phyloP scores from a whole-genome alignment of 2,329 filamentous ascomycete species.

The Claviceps monticola region DNA sequence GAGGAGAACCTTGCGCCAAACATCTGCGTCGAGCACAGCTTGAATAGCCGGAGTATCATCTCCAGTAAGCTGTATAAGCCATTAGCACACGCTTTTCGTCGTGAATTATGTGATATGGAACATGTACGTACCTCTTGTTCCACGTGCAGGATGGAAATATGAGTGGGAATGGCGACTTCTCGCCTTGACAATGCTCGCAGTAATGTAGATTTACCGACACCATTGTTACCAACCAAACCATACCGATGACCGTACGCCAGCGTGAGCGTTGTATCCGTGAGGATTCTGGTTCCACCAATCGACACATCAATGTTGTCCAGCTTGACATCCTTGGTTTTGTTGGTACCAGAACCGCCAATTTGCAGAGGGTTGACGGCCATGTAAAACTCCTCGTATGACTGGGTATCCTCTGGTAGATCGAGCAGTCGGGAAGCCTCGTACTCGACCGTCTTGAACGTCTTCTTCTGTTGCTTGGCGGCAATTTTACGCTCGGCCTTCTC shows the following conservation, averaged over 20 bases:
- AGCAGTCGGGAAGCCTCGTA: slow-evolving; percentile 90
- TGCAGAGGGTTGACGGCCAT: slow-evolving; percentile 98
- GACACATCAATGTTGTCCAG: slow-evolving; percentile 91
- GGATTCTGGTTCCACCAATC: slow-evolving; percentile 76
- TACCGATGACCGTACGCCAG: slow-evolving; percentile 88
- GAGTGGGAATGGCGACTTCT: slow-evolving; percentile 88
- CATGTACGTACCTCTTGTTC: slow-evolving; percentile 73
- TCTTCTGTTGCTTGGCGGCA: slow-evolving; percentile 95
- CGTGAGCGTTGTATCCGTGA: slow-evolving; percentile 81
- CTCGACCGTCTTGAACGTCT: slow-evolving; percentile 94
- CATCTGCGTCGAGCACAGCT: slow-evolving; percentile 91
- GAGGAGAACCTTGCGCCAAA: slow-evolving; percentile 93
- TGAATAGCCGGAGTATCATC: slow-evolving; percentile 92
- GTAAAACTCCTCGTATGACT: slow-evolving; percentile 98
- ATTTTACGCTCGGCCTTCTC: slow-evolving; percentile 98
- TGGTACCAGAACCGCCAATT: slow-evolving; percentile 53
- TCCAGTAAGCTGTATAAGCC: slow-evolving; percentile 55
- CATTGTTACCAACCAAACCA: slow-evolving; percentile 96
- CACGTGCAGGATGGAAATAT: slow-evolving; percentile 97
- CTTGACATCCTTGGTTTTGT: slow-evolving; percentile 98
- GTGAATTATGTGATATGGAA: too few relatives aligned
- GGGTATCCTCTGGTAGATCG: slow-evolving; percentile 64
- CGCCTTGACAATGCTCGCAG: slow-evolving; percentile 79
- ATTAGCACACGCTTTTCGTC: slow-evolving; percentile 6
- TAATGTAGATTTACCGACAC: slow-evolving; percentile 95